Conservation (phyloP, 768 basidiomycete species). For the Phlegmacium glaucopus region DNA sequence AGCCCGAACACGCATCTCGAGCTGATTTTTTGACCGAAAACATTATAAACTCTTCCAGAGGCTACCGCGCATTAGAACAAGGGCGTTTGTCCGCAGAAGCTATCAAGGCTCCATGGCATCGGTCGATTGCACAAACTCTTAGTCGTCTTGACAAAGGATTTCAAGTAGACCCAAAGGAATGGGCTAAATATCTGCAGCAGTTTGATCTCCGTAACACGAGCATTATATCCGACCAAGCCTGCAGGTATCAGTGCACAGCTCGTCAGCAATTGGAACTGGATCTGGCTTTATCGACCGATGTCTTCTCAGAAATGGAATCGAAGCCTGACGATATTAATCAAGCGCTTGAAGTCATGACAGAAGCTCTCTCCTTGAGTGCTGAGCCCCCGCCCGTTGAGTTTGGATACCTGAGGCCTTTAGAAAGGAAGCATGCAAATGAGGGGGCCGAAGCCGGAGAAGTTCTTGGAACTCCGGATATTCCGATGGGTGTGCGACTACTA, state of each 20-base stretch:
- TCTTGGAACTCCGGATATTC: slow-evolving; percentile 20
- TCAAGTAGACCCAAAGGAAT: slow-evolving; percentile 27
- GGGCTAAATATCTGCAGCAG: slow-evolving; percentile 35
- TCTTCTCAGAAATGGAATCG: slow-evolving; percentile 45
- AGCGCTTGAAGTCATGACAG: slow-evolving; percentile 54
- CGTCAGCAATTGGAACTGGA: slow-evolving; percentile 63
- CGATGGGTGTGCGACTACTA: slow-evolving; percentile 58
- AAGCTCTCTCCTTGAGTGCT: slow-evolving; percentile 52
- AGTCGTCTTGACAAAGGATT: slow-evolving; percentile 37
- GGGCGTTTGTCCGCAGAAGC: slow-evolving; percentile 41
- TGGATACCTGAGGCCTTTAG: slow-evolving; percentile 55
- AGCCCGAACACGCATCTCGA: slow-evolving; percentile 38
- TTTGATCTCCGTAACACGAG: slow-evolving; percentile 41
- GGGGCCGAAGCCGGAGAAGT: slow-evolving; percentile 11
- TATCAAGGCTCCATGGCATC: slow-evolving; percentile 49
- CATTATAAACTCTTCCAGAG: slow-evolving; percentile 47
- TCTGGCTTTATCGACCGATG: slow-evolving; percentile 52
- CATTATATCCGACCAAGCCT: slow-evolving; percentile 34
- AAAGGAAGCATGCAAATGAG: slow-evolving; percentile 21
- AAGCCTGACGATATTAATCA: slow-evolving; percentile 22
- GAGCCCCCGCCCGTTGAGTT: slow-evolving; percentile 60
- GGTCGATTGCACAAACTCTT: slow-evolving; percentile 46
- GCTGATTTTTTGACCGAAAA: slow-evolving; percentile 59
- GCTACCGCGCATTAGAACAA: slow-evolving; percentile 48
- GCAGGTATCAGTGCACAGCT: slow-evolving; percentile 49